Base-by-base conservation (phyloP, 2,329 filamentous ascomycete species). In the Fusarium redolens region DNA sequence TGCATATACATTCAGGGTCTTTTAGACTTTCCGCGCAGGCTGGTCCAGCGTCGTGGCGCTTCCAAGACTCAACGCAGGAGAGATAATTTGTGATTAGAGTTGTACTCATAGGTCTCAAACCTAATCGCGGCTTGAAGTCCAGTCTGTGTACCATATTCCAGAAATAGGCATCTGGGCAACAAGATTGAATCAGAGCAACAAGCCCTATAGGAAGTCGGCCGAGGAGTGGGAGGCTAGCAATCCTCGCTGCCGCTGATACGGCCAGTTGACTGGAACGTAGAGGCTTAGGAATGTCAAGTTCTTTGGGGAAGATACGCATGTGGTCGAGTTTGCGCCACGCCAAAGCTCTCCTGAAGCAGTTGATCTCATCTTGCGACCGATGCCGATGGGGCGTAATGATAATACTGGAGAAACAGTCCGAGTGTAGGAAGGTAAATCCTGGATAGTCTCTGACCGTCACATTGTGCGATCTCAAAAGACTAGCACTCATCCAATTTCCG, bases 351-450 rank as follows among this genome's bases (percentile, higher is more conserved):
- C 44, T 8, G 20, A 64, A 11, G 25, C 18, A 18, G 7, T 37
- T 12, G 10, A 50, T 12, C 9, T 13, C 25, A 12, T 14, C 12
- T 37, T 31, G 25, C 12, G 60, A 13, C 14, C 33, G 51, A 31
- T 0, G 7, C 9, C 7, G n/a, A 3, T 5, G 0, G 22, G 15
- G 10, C 25, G 3, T 12, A 8, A 17, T 2, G 12, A n/a, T 1
- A n/a, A 25, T 11, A 14, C 0, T 1, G 5, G 25, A 2, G 17
- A 22, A 47, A 14, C 59, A 61, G 7, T 7, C 5, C 2, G 10
- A 7, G 17, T 58, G 60, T 7, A 62, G 8, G 13, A 28, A 6
- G 10, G 12, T 12, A 17, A 4, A 43, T 22, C 25, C 25, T 44
- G 22, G 7, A n/a, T 22, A 0, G 7, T 15, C 7, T 8, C 12